Conservation (phyloP, 2,329 filamentous ascomycete genomes). For the Xylaria multiplex region DNA sequence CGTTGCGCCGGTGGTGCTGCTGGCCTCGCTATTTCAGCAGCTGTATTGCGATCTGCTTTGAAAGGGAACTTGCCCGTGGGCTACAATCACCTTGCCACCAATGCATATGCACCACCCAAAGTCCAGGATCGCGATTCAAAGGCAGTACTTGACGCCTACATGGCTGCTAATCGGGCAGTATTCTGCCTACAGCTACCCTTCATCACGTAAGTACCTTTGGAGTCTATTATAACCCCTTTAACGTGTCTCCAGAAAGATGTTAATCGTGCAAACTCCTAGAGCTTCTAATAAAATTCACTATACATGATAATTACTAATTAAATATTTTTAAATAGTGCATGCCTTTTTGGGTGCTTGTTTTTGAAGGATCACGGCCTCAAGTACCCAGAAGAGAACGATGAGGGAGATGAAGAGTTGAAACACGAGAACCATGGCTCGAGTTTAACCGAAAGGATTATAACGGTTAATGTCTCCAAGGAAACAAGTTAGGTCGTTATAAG, state of each 20-base stretch:
- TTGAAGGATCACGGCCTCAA: conserved; percentile 62
- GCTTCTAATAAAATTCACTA: background rate
- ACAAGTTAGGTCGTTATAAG: background rate
- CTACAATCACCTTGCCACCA: conserved; percentile 44
- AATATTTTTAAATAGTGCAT: conserved; percentile 46
- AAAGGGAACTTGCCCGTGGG: conserved; percentile 43
- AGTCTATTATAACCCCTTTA: no score
- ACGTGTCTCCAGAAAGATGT: no score
- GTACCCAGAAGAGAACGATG: conserved; percentile 34
- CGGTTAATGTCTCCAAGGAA: background rate
- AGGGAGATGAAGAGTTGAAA: conserved; percentile 5
- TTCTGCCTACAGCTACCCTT: conserved; percentile 67
- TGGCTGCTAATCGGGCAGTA: conserved; percentile 62
- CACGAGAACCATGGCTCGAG: background rate
- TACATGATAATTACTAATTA: background rate
- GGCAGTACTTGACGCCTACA: conserved; percentile 61
- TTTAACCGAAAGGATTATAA: background rate
- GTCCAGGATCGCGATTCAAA: conserved; percentile 34
- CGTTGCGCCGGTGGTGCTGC: conserved; percentile 67
- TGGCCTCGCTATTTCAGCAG: conserved; percentile 67
- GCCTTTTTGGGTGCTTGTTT: conserved; percentile 60
- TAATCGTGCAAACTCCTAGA: background rate
- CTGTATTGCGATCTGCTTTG: conserved; percentile 54
- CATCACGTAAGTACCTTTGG: conserved; percentile 48
- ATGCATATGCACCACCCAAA: conserved; percentile 46